Conservation (phyloP, 805 yeast genomes). For the Ogataea allantospora region DNA sequence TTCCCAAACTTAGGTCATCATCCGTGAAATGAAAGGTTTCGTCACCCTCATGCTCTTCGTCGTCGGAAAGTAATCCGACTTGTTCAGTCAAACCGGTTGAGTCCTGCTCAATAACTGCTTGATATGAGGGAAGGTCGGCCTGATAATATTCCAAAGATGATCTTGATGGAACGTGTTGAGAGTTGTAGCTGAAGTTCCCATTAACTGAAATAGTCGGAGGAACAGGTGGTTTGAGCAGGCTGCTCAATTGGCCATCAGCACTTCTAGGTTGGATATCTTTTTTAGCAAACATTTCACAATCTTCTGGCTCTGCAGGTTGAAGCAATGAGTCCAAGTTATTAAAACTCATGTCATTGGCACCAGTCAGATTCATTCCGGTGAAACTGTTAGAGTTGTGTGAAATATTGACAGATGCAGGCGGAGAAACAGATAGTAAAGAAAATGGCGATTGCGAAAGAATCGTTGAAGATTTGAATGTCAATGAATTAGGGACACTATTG, state of each 20-base stretch:
- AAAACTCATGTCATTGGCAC: slow-evolving; percentile 17
- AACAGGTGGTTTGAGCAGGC: slow-evolving; percentile 11
- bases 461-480: slow-evolving; percentile 31
- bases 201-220: slow-evolving; percentile 8
- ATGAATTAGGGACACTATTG: slow-evolving; percentile 32
- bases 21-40: slow-evolving; percentile 15
- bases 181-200: slow-evolving; percentile 4
- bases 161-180: slow-evolving; percentile 24
- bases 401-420: slow-evolving; percentile 23
- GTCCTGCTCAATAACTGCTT: slow-evolving; percentile 26
- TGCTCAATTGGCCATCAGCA: slow-evolving; percentile 18
- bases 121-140: slow-evolving; percentile 29
- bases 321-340: slow-evolving; percentile 25
- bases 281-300: slow-evolving; percentile 14
- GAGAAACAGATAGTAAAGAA: slow-evolving; percentile 30
- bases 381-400: slow-evolving; percentile 7
- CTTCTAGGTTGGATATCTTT: slow-evolving; percentile 10
- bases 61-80: slow-evolving; percentile 27
- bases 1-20: slow-evolving; percentile 20
- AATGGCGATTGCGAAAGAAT: slow-evolving; percentile 39
- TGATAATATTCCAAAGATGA: slow-evolving; percentile 27
- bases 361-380: slow-evolving; percentile 4
- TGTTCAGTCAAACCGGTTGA: slow-evolving; percentile 20
- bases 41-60: slow-evolving; percentile 11
- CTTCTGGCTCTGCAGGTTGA: slow-evolving; percentile 13